Conservation (phyloP, 1,284 basidiomycete genomes). For the Boletellus deceptivus region DNA sequence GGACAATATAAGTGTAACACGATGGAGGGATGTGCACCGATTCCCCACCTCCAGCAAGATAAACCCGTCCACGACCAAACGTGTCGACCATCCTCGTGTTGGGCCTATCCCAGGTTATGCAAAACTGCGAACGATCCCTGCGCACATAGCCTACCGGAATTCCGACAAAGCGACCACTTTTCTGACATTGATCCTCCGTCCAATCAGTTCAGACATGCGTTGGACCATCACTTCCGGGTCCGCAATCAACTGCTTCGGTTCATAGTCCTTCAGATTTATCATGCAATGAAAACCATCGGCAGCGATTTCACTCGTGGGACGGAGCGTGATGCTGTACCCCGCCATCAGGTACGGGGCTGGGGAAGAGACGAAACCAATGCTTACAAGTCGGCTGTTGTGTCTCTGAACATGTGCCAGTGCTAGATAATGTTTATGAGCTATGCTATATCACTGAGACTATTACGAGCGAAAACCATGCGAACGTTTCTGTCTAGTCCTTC, state of each 20-base stretch:
- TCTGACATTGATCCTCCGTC: conserved; percentile 16
- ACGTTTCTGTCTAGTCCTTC: conserved; percentile 37
- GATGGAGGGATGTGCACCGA: neutral
- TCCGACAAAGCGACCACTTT: conserved; percentile 13
- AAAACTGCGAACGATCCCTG: neutral
- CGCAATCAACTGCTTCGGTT: conserved; percentile 27
- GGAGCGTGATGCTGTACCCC: conserved; percentile 13
- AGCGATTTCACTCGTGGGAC: conserved; percentile 19
- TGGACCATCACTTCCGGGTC: conserved; percentile 15
- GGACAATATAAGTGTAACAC: neutral
- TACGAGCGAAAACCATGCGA: conserved; percentile 2
- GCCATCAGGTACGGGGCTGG: neutral
- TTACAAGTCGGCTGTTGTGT: conserved; percentile 8
- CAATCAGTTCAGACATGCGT: conserved; percentile 15
- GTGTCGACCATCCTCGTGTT: conserved; percentile 34
- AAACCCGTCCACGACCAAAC: conserved; percentile 32
- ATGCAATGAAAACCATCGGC: conserved; percentile 36
- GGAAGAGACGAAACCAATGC: neutral
- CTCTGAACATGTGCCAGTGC: conserved; percentile 35
- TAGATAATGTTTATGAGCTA: conserved; percentile 9
- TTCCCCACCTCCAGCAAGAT: conserved; percentile 32
- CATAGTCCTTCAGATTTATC: conserved; percentile 28
- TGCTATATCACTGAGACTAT: neutral
- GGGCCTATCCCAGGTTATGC: conserved; percentile 16
- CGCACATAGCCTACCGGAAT: conserved; percentile 24